phyloP scores from a whole-genome alignment of 192 early-diverging fungal genomes.

The Diversispora epigaea region DNA sequence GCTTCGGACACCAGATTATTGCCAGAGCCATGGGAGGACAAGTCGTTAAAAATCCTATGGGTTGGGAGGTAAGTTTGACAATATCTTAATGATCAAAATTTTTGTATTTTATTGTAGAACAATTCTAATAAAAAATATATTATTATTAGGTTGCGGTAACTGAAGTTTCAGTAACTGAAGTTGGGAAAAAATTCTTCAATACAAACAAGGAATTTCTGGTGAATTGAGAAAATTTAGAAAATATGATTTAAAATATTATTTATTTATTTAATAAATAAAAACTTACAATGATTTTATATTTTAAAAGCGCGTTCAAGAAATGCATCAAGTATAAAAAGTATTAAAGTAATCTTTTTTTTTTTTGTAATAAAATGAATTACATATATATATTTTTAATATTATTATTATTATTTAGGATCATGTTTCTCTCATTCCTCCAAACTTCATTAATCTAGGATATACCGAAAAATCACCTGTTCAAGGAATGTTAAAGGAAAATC shows the following conservation, averaged over 20 bases:
- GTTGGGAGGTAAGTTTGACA: conserved; percentile 65
- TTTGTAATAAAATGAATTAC: neutral
- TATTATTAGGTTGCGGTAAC: neutral
- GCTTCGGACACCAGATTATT: conserved; percentile 86
- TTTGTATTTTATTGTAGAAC: neutral
- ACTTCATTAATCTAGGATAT: conserved; percentile 56
- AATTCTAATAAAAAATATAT: neutral
- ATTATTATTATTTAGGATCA: conserved; percentile 49
- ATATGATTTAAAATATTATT: neutral
- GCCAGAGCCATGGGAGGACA: conserved; percentile 65
- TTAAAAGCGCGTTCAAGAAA: conserved; percentile 55
- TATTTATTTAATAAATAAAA: neutral
- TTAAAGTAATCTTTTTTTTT: neutral
- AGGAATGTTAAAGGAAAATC: conserved; percentile 55
- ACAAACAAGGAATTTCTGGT: conserved; percentile 32
- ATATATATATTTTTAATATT: neutral
- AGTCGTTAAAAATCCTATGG: conserved; percentile 54
- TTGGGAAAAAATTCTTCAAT: conserved; percentile 9
- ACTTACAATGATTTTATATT: conserved; percentile 5
- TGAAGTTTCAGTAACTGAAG: conserved; percentile 1
- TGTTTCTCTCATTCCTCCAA: conserved; percentile 59
- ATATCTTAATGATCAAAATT: neutral
- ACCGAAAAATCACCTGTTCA: conserved; percentile 61
- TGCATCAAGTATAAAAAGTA: conserved; percentile 44
- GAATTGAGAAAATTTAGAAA: conserved; percentile 2